phyloP scores from a whole-genome alignment of 257 asterid species.

The Nicotiana tomentosiformis region DNA sequence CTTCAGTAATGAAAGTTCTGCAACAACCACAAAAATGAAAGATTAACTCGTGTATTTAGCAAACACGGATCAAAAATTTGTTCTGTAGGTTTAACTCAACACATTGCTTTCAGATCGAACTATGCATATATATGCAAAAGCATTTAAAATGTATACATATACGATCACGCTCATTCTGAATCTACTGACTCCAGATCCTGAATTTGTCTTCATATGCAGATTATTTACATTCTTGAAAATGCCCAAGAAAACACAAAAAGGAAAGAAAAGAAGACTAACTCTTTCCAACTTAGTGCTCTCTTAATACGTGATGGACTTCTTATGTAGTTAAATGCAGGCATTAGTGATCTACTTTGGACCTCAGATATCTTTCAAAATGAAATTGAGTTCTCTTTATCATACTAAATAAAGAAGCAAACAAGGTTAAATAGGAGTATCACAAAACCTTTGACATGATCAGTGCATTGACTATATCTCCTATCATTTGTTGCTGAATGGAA shows the following conservation, averaged over 20 bases:
- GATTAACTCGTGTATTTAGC: neutral
- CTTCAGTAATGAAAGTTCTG: neutral
- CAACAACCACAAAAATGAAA: neutral
- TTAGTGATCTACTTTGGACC: neutral
- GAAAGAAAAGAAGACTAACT: neutral
- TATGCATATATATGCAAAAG: neutral
- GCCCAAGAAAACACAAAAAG: neutral
- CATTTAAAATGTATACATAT: neutral
- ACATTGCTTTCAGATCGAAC: neutral
- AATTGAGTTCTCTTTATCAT: neutral
- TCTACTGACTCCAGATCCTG: neutral
- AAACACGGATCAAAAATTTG: neutral
- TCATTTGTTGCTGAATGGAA: neutral
- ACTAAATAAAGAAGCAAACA: neutral
- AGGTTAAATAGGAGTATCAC: neutral
- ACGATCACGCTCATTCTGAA: neutral
- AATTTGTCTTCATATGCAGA: neutral
- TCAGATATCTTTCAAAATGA: neutral
- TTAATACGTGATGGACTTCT: neutral
- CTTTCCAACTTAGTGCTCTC: slow-evolving; percentile 8
- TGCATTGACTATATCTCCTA: neutral
- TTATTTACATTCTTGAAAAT: neutral
- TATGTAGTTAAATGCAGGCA: neutral
- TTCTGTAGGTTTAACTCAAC: neutral
- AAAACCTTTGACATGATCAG: neutral